phyloP scores from a whole-genome alignment of 352 stramenopile species.

The Pythium periplocum region DNA sequence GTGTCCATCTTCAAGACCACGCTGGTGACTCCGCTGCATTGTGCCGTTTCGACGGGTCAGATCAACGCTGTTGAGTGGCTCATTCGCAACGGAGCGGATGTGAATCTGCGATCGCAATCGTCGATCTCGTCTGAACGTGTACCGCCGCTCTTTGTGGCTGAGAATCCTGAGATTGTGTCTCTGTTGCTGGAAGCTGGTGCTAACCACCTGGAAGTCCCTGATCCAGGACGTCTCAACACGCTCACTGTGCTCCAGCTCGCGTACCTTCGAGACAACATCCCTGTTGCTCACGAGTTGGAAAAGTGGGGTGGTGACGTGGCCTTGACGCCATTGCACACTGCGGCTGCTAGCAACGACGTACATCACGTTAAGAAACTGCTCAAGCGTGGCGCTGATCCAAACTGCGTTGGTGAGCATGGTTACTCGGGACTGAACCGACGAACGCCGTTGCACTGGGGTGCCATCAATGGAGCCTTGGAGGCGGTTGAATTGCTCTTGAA shows the following conservation, averaged over 20 bases:
- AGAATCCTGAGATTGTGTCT: constrained; percentile 59
- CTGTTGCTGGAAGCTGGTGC: constrained; percentile 54
- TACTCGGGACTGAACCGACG: constrained; percentile 62
- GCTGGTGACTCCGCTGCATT: constrained; percentile 63
- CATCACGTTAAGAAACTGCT: constrained; percentile 36
- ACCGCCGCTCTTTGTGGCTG: constrained; percentile 61
- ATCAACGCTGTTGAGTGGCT: constrained; percentile 53
- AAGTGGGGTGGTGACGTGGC: constrained; percentile 68
- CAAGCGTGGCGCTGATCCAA: constrained; percentile 41
- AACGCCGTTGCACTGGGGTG: constrained; percentile 69
- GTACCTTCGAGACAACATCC: constrained; percentile 60
- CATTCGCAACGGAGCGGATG: constrained; percentile 41
- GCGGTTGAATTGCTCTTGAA: constrained; percentile 44
- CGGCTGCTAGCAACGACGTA: constrained; percentile 39
- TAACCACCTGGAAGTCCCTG: constrained; percentile 63
- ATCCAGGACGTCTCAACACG: constrained; percentile 64
- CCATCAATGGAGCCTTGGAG: constrained; percentile 42
- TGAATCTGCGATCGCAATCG: constrained; percentile 56
- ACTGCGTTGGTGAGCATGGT: constrained; percentile 63
- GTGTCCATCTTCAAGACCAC: constrained; percentile 66
- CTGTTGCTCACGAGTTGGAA: constrained; percentile 58
- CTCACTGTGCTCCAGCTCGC: constrained; percentile 62
- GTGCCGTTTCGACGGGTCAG: constrained; percentile 57
- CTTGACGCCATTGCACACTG: constrained; percentile 62
- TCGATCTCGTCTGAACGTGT: constrained; percentile 62